These are phyloP conservation scores for Protea cynaroides DNA, from an alignment of 164 flowering plant species.

Conservation along the genomic window DNA sequence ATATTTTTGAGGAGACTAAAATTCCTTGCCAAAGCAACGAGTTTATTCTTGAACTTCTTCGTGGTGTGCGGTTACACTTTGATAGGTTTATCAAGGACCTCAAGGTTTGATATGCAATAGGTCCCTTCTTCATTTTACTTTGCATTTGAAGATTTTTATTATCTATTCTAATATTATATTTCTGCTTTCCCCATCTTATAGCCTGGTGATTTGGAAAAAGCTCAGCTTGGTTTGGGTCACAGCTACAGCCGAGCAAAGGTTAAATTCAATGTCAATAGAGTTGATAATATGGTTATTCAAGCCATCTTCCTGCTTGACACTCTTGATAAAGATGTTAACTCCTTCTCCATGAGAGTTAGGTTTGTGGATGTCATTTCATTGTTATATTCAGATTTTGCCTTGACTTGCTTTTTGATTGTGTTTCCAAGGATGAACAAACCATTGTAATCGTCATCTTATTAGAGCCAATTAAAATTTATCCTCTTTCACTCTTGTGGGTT, in stretches of 20 bases:
- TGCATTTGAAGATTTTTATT: background rate
- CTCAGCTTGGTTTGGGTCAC: conserved; percentile 92
- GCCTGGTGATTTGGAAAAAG: conserved; percentile 89
- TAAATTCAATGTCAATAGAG: conserved; percentile 94
- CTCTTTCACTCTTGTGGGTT: background rate
- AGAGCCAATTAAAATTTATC: background rate
- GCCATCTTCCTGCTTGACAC: conserved; percentile 97
- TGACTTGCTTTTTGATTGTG: background rate
- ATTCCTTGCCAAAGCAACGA: conserved; percentile 89
- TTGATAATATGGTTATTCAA: conserved; percentile 97
- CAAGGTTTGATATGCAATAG: conserved; percentile 42
- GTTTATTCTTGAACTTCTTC: conserved; percentile 76
- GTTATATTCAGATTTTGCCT: background rate
- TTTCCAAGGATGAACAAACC: background rate
- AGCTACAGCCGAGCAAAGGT: conserved; percentile 99
- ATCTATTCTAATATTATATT: background rate
- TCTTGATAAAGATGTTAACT: conserved; percentile 90
- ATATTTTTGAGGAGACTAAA: conserved; percentile 70
- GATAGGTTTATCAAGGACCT: conserved; percentile 80
- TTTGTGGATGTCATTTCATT: conserved; percentile 17
- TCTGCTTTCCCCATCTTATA: conserved; percentile 12
- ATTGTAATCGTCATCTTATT: background rate
- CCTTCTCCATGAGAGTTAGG: conserved; percentile 99
- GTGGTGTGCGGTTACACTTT: conserved; percentile 83
- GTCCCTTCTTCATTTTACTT: background rate